Conservation (phyloP, 345 rosid species). For the Mangifera indica region DNA sequence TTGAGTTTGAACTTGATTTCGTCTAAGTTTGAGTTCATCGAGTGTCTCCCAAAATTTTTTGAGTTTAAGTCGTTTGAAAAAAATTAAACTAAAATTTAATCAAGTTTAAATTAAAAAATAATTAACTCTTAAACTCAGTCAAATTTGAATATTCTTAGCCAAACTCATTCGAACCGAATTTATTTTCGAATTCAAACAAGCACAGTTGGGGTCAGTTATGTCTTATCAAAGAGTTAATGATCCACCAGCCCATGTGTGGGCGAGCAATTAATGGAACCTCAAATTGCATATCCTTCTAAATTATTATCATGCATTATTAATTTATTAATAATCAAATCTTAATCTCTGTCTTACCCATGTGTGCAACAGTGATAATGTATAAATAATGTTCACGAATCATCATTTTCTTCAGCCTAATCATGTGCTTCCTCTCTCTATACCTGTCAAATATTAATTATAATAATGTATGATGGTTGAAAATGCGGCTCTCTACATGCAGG, state of each 20-base stretch:
- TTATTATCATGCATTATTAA: background rate
- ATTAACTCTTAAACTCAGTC: no score
- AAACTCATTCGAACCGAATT: no score
- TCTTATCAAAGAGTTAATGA: conserved; percentile 3
- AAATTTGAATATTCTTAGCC: no score
- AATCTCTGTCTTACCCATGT: conserved; percentile 30
- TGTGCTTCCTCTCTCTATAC: background rate
- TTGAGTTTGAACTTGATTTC: no score
- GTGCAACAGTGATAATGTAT: conserved; percentile 7
- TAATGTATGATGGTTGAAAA: background rate
- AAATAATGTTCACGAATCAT: background rate
- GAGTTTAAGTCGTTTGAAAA: no score
- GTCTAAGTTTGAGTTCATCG: no score
- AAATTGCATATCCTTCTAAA: background rate
- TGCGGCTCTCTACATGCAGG: conserved; percentile 40
- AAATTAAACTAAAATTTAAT: no score
- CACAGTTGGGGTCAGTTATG: no score
- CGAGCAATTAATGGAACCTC: conserved; percentile 11
- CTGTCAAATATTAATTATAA: background rate
- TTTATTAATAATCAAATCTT: conserved; percentile 6
- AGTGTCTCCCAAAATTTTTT: no score
- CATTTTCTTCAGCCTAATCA: background rate
- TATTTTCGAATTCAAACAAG: no score
- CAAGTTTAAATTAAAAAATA: no score
- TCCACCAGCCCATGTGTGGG: conserved; percentile 40